Conservation (phyloP, 78 protist genomes). For the Dictyostelium purpureum region DNA sequence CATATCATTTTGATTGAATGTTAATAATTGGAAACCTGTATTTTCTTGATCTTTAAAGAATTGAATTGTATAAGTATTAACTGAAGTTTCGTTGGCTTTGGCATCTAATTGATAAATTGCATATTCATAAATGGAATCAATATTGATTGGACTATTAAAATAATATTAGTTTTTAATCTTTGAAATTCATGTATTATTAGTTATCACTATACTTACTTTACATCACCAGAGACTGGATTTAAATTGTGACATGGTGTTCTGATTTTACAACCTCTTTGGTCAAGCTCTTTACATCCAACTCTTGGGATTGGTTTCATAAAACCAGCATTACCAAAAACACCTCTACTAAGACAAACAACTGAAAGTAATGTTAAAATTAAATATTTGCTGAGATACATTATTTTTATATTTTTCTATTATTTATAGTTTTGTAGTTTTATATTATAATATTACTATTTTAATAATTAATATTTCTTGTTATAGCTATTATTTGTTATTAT, state of each 20-base stretch:
- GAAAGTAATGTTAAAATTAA: conserved; percentile 4
- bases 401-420: neutral
- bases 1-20: conserved; percentile 75
- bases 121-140: neutral
- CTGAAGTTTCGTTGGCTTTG: neutral
- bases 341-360: neutral
- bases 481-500: neutral
- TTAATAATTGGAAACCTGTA: conserved; percentile 55
- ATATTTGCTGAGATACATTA: neutral
- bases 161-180: neutral
- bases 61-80: conserved; percentile 63
- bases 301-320: conserved; percentile 69
- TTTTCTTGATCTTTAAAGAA: conserved; percentile 30
- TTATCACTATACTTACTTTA: conserved; percentile 32
- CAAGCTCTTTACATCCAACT: neutral
- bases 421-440: neutral
- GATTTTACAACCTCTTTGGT: conserved; percentile 12
- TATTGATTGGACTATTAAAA: conserved; percentile 10
- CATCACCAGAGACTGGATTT: neutral
- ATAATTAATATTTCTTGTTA: neutral
- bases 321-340: conserved; percentile 41
- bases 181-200: neutral
- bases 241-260: conserved; percentile 31
- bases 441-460: neutral
- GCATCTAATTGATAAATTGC: conserved; percentile 37